Evolutionary conservation across 768 basidiomycete species (phyloP), one percentile per base, ranked within the genome.

Genomic region (Psilocybe cubensis): DNA sequence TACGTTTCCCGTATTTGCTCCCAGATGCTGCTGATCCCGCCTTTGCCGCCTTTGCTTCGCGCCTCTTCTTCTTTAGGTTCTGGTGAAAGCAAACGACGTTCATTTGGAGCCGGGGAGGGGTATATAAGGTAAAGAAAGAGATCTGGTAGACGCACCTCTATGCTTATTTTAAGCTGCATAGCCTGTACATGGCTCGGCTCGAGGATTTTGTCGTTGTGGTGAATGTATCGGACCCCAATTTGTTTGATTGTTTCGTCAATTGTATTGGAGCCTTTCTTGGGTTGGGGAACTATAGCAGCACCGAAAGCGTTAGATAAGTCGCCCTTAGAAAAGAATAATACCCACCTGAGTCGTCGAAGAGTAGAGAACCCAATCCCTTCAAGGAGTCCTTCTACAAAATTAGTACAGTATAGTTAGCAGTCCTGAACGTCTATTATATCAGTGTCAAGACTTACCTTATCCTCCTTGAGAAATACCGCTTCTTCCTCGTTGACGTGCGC

Each of bases 261-360:
- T 20, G 73, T 76, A 46, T 83, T n/a, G n/a, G n/a, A n/a, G n/a
- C 76, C 54, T 83, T 81, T 76, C 1, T 58, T 50, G 17, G 58
- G 45, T 24, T 80, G 74, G 35, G 76, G 72, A 23, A 77, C 82
- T 80, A 35, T 28, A 28, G 27, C 24, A 40, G 45, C 35, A 31
- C n/a, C n/a, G n/a, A 33, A 43, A 52, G 17, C 11, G 18, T 24
- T 20, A 11, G 24, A 11, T 17, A 8, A 1, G n/a, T 28, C 11
- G 17, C n/a, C 8, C 29, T 38, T 8, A 40, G n/a, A 38, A 40
- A 54, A 10, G 23, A 14, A 27, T 17, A 29, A 54, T n/a, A 62
- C 78, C 61, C 23, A 85, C 89, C 80, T 60, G 91, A 88, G 56
- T 91, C 89, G 55, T 88, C 87, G 62, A 91, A 88, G 5, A 92